Evolutionary conservation across 345 rosid species (phyloP), one percentile per base, ranked within the genome.

Genomic region (Cardamine chenopodiifolia): DNA sequence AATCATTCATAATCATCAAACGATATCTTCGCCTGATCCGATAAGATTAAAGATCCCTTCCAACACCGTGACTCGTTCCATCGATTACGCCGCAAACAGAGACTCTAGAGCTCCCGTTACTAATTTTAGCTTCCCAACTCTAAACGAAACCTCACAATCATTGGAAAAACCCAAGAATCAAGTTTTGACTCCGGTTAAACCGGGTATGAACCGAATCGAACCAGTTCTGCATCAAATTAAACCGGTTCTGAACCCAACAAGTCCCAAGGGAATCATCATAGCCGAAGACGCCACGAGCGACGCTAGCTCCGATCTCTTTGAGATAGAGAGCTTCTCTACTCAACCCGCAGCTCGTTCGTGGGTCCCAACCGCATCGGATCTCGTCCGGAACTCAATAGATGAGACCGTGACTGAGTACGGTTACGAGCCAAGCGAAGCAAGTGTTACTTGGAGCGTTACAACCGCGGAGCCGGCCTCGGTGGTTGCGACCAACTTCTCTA

Each of bases 301-400:
- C 62, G 89, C 97, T 2, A 92, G 99, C 80, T 95, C 99, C 0
- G 97, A 95, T 77, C 80, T 92, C 61, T 95, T 95, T 23, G 99
- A 95, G 86, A 92, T 95, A 0, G 99, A 95, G 83, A 95, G 99
- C 82, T 86, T 95, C 79, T 85, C 99, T 15, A 86, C 97, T 32
- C 93, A 91, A 50, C 77, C 83, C 1, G 57, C 83, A 5, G 18
- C 55, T 64, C 76, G 80, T 26, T 5, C 72, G 4, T 19, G 54
- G 60, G 54, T 79, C 0, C 47, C 77, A 32, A 59, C 54, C 34
- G 81, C 84, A 4, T 56, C 78, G 53, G 75, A 79, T 75, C 71
- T 37, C 6, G 75, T 78, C 17, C 67, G 88, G 5, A 87, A 87
- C 72, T 87, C 90, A 8, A 60, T 91, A 29, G 98, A 94, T 7